Conservation (phyloP, 2,329 filamentous ascomycete genomes). For the Sclerotinia glacialis region DNA sequence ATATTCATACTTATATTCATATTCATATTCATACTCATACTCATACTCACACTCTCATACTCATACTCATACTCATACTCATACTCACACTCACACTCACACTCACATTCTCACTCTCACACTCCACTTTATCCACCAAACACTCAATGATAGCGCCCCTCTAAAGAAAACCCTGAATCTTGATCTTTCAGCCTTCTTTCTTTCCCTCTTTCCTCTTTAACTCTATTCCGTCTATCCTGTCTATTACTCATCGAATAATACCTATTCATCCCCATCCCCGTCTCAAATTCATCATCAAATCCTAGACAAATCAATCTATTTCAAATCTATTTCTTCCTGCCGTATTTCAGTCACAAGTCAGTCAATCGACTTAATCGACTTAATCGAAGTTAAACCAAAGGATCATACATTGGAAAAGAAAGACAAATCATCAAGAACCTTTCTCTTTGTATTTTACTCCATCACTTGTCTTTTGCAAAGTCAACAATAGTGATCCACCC, state of each 20-base stretch:
- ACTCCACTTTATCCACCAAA: background rate
- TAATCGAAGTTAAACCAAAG: background rate
- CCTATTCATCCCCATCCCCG: slow-evolving; percentile 6
- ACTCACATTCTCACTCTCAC: too few relatives aligned
- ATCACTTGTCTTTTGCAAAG: slow-evolving; percentile 2
- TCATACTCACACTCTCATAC: too few relatives aligned
- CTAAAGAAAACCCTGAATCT: background rate
- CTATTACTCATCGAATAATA: background rate
- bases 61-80: too few relatives aligned
- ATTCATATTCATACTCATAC: too few relatives aligned
- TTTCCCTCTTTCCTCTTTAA: background rate
- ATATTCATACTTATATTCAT: too few relatives aligned
- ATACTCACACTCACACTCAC: too few relatives aligned
- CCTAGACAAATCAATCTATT: too few relatives aligned
- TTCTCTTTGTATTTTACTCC: background rate
- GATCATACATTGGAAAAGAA: background rate
- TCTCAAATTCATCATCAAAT: slow-evolving; percentile 11
- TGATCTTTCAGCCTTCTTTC: slow-evolving; percentile 4
- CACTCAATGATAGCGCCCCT: slow-evolving; percentile 1
- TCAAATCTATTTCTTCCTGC: background rate
- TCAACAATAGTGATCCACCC: slow-evolving; percentile 13
- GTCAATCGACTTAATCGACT: too few relatives aligned
- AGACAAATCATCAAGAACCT: background rate
- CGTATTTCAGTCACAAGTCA: background rate
- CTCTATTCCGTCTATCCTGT: background rate